These are phyloP conservation scores for Syzygium oleosum DNA, from an alignment of 345 rosid species.

Conservation along the genomic window DNA sequence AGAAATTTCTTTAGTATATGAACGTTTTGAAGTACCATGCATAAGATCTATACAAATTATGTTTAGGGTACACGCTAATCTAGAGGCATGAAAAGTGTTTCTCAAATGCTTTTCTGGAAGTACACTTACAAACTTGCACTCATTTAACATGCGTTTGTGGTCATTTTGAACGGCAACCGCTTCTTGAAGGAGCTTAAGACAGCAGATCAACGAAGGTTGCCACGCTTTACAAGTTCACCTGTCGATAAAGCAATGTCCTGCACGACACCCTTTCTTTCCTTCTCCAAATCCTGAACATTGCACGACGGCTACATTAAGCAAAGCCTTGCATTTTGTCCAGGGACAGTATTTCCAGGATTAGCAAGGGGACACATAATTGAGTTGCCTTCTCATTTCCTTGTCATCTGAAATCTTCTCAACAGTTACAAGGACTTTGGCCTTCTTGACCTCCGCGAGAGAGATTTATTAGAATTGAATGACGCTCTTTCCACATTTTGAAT, in stretches of 20 bases:
- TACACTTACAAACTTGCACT: not conserved
- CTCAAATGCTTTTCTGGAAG: not conserved
- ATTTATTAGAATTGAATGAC: no score
- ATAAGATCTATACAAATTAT: not conserved
- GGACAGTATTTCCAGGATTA: no score
- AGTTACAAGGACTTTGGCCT: conserved; percentile 64
- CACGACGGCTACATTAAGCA: not conserved
- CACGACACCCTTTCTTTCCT: conserved; percentile 68
- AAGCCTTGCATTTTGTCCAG: no score
- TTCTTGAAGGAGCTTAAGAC: not conserved
- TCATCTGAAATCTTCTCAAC: conserved; percentile 50
- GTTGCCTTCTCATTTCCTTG: conserved; percentile 56
- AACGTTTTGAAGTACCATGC: not conserved
- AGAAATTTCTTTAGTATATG: not conserved
- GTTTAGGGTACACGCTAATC: not conserved
- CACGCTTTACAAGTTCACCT: conserved; percentile 26
- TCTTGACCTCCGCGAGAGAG: conserved; percentile 26
- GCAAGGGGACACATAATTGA: conserved; percentile 62
- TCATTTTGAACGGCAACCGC: not conserved
- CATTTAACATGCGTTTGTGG: not conserved
- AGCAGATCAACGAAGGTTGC: not conserved
- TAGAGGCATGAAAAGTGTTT: not conserved
- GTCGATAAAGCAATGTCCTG: conserved; percentile 84
- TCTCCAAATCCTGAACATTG: conserved; percentile 53
- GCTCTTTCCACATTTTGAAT: no score